Percentiles rank a stretch among this genome's conserved stretches.
Conservation (phyloP, 2,329 filamentous ascomycete genomes). For the Fusarium sp. region DNA sequence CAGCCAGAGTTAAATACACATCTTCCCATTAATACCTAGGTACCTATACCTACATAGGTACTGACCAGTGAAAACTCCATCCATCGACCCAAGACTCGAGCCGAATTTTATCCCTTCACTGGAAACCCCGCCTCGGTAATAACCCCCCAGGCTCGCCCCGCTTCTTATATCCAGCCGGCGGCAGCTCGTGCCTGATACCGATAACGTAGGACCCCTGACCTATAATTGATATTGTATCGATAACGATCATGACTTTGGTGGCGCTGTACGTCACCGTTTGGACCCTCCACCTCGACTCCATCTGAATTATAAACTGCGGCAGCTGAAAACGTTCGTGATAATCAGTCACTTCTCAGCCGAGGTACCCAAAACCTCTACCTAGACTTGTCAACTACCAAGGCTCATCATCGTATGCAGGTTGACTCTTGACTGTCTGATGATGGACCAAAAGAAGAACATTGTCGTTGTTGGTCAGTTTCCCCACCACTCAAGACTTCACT, state of each 20-base stretch:
- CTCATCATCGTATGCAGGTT: background rate
- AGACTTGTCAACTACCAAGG: background rate
- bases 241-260: conserved; percentile 5
- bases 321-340: conserved; percentile 8
- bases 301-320: background rate
- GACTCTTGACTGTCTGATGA: conserved; percentile 17
- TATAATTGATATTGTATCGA: conserved; percentile 23
- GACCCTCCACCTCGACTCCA: conserved; percentile 2
- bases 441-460: conserved; percentile 55
- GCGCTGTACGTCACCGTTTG: conserved; percentile 22
- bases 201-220: background rate
- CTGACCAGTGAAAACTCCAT: conserved; percentile 19
- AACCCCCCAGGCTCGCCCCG: conserved; percentile 26
- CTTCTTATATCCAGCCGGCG: conserved; percentile 12
- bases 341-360: conserved; percentile 7
- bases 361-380: background rate
- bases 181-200: background rate
- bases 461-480: conserved; percentile 58
- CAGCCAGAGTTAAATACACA: no score
- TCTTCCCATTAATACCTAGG: no score
- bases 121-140: conserved; percentile 31
- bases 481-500: background rate
- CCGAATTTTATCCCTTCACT: conserved; percentile 15
- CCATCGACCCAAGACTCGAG: conserved; percentile 10
- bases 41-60: no score